A percentile compares a stretch with the other conserved stretches of the same genome.
Evolutionary conservation across 2,329 filamentous ascomycete genomes (phyloP).

Genomic region (Hymenoscyphus linearis): DNA sequence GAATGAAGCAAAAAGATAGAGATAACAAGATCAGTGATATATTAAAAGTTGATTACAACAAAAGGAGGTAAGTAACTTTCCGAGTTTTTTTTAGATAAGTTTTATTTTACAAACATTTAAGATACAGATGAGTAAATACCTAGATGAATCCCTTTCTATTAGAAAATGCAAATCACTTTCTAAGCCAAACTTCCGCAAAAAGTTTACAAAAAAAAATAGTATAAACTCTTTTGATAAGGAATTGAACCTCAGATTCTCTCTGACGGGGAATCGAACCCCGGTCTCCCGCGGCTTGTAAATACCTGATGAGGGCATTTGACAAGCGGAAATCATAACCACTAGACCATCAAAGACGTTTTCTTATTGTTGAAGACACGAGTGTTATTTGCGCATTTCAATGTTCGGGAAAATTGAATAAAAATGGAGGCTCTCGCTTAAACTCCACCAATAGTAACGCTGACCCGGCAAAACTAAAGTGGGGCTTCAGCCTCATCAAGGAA

Average conservation of each 20-base stretch:
- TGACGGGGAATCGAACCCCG: constrained; percentile 22
- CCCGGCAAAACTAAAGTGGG: background rate
- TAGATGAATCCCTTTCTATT: too few species aligned
- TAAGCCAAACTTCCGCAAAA: background rate
- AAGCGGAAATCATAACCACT: constrained; percentile 35
- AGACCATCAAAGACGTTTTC: constrained; percentile 30
- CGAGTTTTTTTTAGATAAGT: too few species aligned
- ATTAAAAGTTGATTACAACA: too few species aligned
- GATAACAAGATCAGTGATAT: too few species aligned
- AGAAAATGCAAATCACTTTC: too few species aligned
- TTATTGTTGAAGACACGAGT: background rate
- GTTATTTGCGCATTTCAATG: background rate
- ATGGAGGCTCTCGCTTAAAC: background rate
- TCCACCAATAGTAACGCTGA: background rate
- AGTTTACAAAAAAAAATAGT: background rate
- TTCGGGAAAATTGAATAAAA: background rate
- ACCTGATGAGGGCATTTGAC: constrained; percentile 18
- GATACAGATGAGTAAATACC: too few species aligned
- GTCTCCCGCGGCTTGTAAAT: constrained; percentile 18
- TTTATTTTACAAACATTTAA: too few species aligned
- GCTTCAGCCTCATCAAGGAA: background rate
- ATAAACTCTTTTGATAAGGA: background rate
- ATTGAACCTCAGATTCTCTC: background rate
- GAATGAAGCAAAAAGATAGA: too few species aligned
- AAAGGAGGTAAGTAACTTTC: too few species aligned